These are phyloP conservation scores for Lycium barbarum DNA, from an alignment of 257 asterid genomes.

Conservation along the genomic window DNA sequence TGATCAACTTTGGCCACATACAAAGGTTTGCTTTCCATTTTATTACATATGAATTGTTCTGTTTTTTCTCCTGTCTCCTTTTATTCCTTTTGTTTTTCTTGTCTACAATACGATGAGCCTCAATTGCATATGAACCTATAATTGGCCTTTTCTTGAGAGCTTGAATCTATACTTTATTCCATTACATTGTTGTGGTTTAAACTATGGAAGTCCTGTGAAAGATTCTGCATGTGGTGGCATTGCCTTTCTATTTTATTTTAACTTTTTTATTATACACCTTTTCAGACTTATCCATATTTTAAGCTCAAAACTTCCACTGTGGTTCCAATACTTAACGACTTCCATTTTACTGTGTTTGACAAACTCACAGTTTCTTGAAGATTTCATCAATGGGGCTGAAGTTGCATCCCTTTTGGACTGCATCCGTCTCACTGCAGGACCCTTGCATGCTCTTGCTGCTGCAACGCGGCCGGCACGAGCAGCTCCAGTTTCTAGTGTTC, in stretches of 20 bases:
- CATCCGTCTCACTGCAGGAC: conserved; percentile 97
- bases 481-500: conserved; percentile 91
- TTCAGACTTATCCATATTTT: conserved; percentile 1
- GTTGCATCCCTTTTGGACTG: conserved; percentile 97
- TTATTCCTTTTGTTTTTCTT: not conserved
- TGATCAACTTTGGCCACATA: conserved; percentile 98
- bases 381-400: conserved; percentile 95
- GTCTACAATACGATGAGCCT: conserved; percentile 20
- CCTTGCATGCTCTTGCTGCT: conserved; percentile 98
- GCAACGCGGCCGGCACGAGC: conserved; percentile 99
- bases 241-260: conserved; percentile 10
- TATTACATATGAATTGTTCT: not conserved
- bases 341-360: conserved; percentile 23
- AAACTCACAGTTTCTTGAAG: conserved; percentile 85
- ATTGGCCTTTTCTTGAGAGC: conserved; percentile 12
- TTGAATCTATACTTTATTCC: not conserved
- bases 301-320: not conserved
- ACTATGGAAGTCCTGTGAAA: conserved; percentile 19
- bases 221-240: conserved; percentile 5
- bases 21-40: conserved; percentile 67
- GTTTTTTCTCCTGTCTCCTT: not conserved
- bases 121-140: conserved; percentile 4
- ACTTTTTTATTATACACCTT: not conserved
- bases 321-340: not conserved
- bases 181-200: conserved; percentile 12